Conservation (phyloP, 768 basidiomycete genomes). For the Mycena polygramma region DNA sequence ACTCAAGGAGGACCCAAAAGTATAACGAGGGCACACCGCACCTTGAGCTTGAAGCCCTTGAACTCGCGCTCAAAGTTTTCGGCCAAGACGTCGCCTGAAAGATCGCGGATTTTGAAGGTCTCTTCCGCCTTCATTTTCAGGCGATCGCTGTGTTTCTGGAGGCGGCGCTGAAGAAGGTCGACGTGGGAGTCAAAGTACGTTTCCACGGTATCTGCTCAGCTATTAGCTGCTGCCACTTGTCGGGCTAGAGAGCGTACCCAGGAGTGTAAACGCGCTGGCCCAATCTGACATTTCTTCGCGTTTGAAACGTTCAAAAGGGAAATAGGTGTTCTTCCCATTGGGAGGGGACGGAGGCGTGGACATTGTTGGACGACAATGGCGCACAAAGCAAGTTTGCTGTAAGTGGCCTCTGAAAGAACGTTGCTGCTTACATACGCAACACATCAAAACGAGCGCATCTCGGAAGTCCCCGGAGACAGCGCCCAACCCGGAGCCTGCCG, state of each 20-base stretch:
- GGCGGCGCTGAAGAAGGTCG: slow-evolving; percentile 84
- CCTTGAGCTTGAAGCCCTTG: slow-evolving; percentile 89
- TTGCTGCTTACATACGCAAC: too few species aligned
- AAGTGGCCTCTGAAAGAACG: too few species aligned
- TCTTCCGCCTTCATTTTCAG: slow-evolving; percentile 88
- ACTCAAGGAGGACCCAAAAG: neutral
- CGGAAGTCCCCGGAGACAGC: too few species aligned
- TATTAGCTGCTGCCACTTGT: slow-evolving; percentile 36
- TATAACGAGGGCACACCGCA: slow-evolving; percentile 44
- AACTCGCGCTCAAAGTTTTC: slow-evolving; percentile 90
- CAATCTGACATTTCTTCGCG: slow-evolving; percentile 83
- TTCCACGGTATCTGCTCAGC: slow-evolving; percentile 84
- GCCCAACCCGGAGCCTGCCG: too few species aligned
- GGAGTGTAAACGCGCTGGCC: slow-evolving; percentile 86
- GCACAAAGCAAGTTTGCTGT: neutral
- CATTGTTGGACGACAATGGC: slow-evolving; percentile 44
- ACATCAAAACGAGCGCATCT: neutral
- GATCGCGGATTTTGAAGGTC: slow-evolving; percentile 77
- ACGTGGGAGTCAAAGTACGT: slow-evolving; percentile 95
- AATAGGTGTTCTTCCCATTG: slow-evolving; percentile 59
- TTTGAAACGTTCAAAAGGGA: slow-evolving; percentile 82
- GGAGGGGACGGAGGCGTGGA: slow-evolving; percentile 59
- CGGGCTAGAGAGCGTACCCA: slow-evolving; percentile 66
- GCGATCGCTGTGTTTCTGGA: slow-evolving; percentile 88
- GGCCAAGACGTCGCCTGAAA: slow-evolving; percentile 73